phyloP scores from a whole-genome alignment of 306 rosid genomes.

The Cucurbita pepo region DNA sequence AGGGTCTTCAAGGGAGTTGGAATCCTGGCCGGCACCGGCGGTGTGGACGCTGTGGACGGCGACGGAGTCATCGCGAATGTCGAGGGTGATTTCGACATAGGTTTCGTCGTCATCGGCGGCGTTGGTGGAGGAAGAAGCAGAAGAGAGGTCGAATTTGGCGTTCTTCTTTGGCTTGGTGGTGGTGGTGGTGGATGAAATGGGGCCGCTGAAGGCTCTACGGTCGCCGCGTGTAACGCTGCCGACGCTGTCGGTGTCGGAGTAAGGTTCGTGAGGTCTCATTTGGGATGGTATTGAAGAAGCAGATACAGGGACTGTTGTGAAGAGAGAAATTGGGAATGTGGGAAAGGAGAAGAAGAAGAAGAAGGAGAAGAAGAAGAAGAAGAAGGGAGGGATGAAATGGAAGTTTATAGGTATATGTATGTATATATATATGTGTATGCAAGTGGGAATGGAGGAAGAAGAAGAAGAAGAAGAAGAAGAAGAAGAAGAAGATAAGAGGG shows the following conservation, averaged over 20 bases:
- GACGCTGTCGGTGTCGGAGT: neutral
- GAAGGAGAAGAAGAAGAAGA: neutral
- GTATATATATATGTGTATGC: neutral
- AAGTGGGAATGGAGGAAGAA: neutral
- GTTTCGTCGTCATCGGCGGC: constrained; percentile 8
- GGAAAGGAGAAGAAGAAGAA: too few species aligned
- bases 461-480: neutral
- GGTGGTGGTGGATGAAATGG: constrained; percentile 7
- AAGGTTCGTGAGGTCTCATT: constrained; percentile 1
- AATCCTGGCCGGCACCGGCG: constrained; percentile 4
- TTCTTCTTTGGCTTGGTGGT: constrained; percentile 4
- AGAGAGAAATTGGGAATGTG: neutral
- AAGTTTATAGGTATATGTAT: neutral
- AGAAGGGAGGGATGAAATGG: too few species aligned
- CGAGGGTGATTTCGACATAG: constrained; percentile 43
- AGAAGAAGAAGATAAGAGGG: neutral
- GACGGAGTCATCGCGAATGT: constrained; percentile 37
- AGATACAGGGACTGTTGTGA: neutral
- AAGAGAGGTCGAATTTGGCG: constrained; percentile 5
- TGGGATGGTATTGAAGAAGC: neutral
- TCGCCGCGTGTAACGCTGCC: neutral
- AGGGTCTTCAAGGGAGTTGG: constrained; percentile 14
- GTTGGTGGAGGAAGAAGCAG: neutral
- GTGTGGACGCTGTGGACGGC: constrained; percentile 50
- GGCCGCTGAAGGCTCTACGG: constrained; percentile 22